A percentile compares a stretch with the other conserved stretches of the same genome.
These are phyloP conservation scores for Pistacia vera DNA, from an alignment of 345 rosid genomes.

Conservation along the genomic window DNA sequence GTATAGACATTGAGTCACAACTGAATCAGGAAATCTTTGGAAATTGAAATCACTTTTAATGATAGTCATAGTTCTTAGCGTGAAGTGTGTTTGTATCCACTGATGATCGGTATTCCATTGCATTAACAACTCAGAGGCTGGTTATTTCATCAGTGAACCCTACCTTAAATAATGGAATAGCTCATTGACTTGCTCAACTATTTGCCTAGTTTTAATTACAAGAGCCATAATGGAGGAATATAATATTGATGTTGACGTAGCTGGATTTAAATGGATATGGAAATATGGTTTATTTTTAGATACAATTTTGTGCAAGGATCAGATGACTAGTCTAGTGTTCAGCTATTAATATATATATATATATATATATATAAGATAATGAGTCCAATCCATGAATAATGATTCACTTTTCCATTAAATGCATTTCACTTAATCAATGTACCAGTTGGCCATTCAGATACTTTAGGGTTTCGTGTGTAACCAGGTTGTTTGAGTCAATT, in stretches of 20 bases:
- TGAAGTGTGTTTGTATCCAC: neutral
- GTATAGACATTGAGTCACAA: neutral
- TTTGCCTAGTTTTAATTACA: slow-evolving; percentile 30
- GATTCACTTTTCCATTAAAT: too few species aligned
- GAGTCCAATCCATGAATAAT: neutral
- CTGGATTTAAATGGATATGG: neutral
- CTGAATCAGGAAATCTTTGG: neutral
- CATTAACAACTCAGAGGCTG: neutral
- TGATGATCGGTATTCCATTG: too few species aligned
- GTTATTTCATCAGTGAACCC: slow-evolving; percentile 8
- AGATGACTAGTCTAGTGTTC: neutral
- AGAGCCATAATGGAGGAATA: slow-evolving; percentile 22
- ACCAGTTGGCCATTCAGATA: too few species aligned
- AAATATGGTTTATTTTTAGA: neutral
- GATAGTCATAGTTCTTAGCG: neutral
- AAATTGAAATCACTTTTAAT: neutral
- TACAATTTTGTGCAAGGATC: slow-evolving; percentile 5
- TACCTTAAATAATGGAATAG: slow-evolving; percentile 28
- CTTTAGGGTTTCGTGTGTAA: too few species aligned
- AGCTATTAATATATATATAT: neutral
- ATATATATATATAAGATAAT: too few species aligned
- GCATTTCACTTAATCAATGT: too few species aligned
- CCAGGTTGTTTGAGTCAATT: too few species aligned
- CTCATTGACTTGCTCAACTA: slow-evolving; percentile 29
- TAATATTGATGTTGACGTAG: slow-evolving; percentile 23